Base-by-base conservation (phyloP, 148 eudicot species). In the Camellia granthamiana region DNA sequence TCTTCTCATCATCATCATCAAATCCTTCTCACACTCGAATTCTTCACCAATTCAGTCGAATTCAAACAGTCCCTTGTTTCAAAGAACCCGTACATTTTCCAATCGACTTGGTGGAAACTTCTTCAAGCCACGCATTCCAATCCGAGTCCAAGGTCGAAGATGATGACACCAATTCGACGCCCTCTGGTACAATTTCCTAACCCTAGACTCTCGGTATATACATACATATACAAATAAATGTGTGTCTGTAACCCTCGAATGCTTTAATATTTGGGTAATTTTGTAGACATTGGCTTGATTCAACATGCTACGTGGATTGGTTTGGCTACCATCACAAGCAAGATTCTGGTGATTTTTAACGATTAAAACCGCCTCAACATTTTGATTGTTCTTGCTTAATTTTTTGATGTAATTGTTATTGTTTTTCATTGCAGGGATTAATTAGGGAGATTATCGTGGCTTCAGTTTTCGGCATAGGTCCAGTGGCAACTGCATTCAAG, bases 401-500 rank as follows among this genome's bases (percentile, higher is more conserved):
- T 41, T 42, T 41, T 42, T 18, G 2, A 21, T 68, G 12, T 7
- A 5, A 41, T 11, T 67, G 1, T 42, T 12, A 11, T 67, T 67
- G 5, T 67, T 3, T 6, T 67, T 67, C 8, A 4, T 63, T 68
- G 49, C 49, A 77, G 80, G 80, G 80, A 12, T 67, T 77, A 66
- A 7, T 77, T 51, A 65, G 72, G 46, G 80, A 77, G 63, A 41
- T 65, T 43, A 52, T 59, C 3, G 47, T 77, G 47, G 80, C 80
- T 77, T 66, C 80, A 51, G 62, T 54, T 67, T 77, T 77, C 8
- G 80, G 80, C 11, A 12, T 64, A 47, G 80, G 80, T 51, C 72
- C 80, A 21, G 80, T 66, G 41, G 80, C 73, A 30, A 66, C 72
- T 23, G 80, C 80, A 5, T 77, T 77, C 72, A 77, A 67, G 80